These are phyloP conservation scores for Blastomyces emzantsi DNA, from an alignment of 2,329 filamentous ascomycete species.

Conservation along the genomic window DNA sequence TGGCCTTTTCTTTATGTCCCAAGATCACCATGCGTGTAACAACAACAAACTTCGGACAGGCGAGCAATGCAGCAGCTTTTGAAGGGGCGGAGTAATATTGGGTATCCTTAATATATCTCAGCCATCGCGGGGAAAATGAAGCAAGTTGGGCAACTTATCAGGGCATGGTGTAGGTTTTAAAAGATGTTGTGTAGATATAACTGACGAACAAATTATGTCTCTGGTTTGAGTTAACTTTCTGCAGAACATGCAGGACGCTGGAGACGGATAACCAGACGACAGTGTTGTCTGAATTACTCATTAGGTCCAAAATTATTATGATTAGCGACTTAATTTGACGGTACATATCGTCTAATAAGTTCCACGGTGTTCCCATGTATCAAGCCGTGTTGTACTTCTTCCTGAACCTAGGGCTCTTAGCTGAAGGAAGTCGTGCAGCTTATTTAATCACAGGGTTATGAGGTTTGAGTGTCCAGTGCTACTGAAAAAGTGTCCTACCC, in stretches of 20 bases:
- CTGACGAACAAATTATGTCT: neutral
- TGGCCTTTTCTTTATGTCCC: conserved; percentile 9
- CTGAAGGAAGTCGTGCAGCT: conserved; percentile 3
- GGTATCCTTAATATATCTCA: conserved; percentile 5
- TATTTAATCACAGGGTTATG: conserved; percentile 6
- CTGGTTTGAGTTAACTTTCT: neutral
- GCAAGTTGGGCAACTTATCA: conserved; percentile 2
- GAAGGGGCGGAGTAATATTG: neutral
- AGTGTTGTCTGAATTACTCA: neutral
- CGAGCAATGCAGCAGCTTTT: neutral
- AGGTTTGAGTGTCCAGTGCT: conserved; percentile 3
- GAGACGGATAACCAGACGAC: neutral
- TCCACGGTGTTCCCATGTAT: neutral
- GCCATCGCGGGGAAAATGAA: neutral
- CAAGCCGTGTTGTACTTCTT: neutral
- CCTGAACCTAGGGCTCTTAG: neutral
- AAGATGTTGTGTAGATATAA: conserved; percentile 1
- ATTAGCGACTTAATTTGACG: neutral
- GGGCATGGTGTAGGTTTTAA: conserved; percentile 5
- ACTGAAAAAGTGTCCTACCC: conserved; percentile 1
- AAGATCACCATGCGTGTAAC: conserved; percentile 7
- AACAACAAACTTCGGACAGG: neutral
- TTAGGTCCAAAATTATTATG: neutral
- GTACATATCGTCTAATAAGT: conserved; percentile 2
- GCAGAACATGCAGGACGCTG: neutral